Evolutionary conservation across 345 rosid genomes (phyloP), one percentile per base, ranked within the genome.

Genomic region (Salix caprea): DNA sequence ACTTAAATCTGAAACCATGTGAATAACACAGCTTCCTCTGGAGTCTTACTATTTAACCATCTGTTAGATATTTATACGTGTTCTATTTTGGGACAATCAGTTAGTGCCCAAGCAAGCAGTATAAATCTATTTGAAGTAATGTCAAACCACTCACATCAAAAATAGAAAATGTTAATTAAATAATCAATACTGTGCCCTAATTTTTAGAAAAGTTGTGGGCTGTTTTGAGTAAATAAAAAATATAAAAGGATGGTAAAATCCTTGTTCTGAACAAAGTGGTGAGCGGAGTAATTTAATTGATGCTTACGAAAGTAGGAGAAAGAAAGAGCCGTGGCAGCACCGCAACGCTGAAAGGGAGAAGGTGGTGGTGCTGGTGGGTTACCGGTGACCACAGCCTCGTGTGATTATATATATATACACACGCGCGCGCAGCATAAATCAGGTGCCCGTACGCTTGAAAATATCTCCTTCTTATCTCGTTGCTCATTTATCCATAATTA

Each of bases 321-420:
- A 48, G n/a, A 76, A 74, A 74, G 86, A 86, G 90, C 76, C 93
- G 93, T 91, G 79, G 82, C 79, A 86, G 87, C 83, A 79, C 90
- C 88, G 91, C 85, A 86, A 89, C 77, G 84, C 81, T 54, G 71
- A 79, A 75, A 83, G 68, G 72, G 74, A 76, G 44, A 10, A 2
- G 44, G 44, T 68, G 81, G 69, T 24, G 61, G 61, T 42, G 65
- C 66, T n/a, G 74, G 56, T 66, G 76, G 54, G 71, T 67, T 34
- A 16, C 64, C 66, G 46, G 70, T 62, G 69, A 30, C 34, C 62
- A 21, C 50, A 19, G 26, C 11, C 62, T 58, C 62, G 62, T 58
- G 14, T n/a, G 62, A 56, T 56, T 26, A 56, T n/a, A 2, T 56
- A 9, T n/a, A 56, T 3, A 32, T 5, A 9, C 62, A 58, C 9